phyloP scores from a whole-genome alignment of 441 rosid species.

The Euphorbia corollata region DNA sequence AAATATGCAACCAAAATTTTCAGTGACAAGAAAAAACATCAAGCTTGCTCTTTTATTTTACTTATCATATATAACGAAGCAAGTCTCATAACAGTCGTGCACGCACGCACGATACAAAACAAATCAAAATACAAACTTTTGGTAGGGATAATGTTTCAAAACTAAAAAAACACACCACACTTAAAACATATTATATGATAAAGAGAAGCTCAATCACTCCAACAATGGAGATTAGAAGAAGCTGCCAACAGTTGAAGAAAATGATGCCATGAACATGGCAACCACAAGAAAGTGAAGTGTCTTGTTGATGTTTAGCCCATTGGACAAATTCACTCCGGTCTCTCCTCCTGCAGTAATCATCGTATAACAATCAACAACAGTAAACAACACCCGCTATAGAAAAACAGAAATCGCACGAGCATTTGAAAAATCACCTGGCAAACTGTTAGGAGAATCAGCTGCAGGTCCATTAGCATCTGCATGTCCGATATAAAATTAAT shows the following conservation, averaged over 20 bases:
- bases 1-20: too few species aligned
- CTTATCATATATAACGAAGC: constrained; percentile 1
- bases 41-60: constrained; percentile 12
- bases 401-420: too few species aligned
- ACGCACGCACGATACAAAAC: background rate
- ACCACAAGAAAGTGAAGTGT: constrained; percentile 18
- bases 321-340: constrained; percentile 10
- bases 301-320: background rate
- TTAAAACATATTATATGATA: background rate
- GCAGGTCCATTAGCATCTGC: constrained; percentile 20
- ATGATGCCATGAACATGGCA: constrained; percentile 20
- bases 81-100: constrained; percentile 5
- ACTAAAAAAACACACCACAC: background rate
- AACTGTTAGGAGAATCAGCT: constrained; percentile 26
- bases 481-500: background rate
- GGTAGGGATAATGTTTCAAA: background rate
- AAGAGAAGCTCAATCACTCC: constrained; percentile 10
- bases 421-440: constrained; percentile 9
- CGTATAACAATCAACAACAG: too few species aligned
- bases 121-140: constrained; percentile 4
- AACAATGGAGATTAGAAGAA: constrained; percentile 13
- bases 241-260: constrained; percentile 15
- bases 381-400: too few species aligned
- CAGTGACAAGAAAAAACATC: background rate
- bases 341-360: background rate